Evolutionary conservation across 306 rosid genomes (phyloP).

Genomic region (Begonia peltatifolia): DNA sequence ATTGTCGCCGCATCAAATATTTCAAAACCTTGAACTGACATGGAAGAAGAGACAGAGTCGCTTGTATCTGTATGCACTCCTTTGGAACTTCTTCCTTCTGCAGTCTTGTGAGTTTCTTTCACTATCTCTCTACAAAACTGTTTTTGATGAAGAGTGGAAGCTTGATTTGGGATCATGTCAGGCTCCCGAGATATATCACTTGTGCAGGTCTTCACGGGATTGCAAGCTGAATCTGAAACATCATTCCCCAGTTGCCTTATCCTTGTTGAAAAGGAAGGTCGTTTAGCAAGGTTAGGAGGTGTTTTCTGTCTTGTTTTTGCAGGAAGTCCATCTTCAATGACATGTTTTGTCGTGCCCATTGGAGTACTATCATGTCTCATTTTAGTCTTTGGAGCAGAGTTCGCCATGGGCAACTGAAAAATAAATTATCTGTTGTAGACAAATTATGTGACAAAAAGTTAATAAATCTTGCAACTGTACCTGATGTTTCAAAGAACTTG

Average conservation of each 20-base stretch:
- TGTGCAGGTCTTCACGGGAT: constrained; percentile 24
- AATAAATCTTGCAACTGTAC: constrained; percentile 16
- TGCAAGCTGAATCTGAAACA: constrained; percentile 29
- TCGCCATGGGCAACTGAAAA: constrained; percentile 40
- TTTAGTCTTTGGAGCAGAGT: constrained; percentile 46
- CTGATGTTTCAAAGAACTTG: constrained; percentile 54
- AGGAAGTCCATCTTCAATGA: constrained; percentile 65
- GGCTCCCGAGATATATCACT: constrained; percentile 32
- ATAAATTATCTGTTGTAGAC: not conserved
- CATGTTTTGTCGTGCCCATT: constrained; percentile 36
- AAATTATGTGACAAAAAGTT: not conserved
- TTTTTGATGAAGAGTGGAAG: constrained; percentile 27
- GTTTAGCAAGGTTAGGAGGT: constrained; percentile 55
- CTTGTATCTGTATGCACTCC: constrained; percentile 65
- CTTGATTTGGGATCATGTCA: constrained; percentile 27
- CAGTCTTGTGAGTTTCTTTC: constrained; percentile 31
- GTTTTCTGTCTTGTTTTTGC: constrained; percentile 60
- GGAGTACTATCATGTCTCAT: constrained; percentile 52
- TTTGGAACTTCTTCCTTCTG: constrained; percentile 33
- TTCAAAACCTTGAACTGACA: constrained; percentile 73
- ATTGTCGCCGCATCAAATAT: constrained; percentile 58
- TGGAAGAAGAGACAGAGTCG: constrained; percentile 62
- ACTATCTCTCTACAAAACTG: constrained; percentile 25
- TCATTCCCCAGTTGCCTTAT: constrained; percentile 49
- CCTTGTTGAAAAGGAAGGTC: constrained; percentile 44